Conservation (phyloP, 345 rosid species). For the Corymbia maculata region DNA sequence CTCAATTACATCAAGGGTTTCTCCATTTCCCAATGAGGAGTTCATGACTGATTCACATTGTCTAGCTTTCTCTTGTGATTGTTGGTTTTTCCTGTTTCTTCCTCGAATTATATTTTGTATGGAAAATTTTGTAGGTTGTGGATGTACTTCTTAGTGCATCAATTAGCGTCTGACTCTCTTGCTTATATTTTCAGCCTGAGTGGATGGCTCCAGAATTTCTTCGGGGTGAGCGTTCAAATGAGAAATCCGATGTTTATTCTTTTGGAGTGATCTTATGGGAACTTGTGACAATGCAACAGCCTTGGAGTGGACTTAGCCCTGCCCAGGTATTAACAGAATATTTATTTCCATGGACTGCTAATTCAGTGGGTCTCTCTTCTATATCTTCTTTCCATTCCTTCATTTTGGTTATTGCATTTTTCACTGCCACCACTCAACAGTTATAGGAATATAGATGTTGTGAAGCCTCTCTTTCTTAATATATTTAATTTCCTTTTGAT, state of each 20-base stretch:
- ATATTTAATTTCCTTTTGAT: neutral
- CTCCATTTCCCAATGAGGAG: neutral
- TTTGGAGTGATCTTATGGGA: constrained; percentile 96
- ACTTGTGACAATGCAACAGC: constrained; percentile 81
- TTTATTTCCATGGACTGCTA: neutral
- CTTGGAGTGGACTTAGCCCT: constrained; percentile 91
- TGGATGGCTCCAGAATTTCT: constrained; percentile 99
- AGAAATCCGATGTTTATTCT: constrained; percentile 92
- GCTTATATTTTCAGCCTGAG: constrained; percentile 74
- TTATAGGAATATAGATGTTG: neutral
- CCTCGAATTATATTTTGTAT: neutral
- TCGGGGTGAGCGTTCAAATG: constrained; percentile 94
- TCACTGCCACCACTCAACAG: neutral
- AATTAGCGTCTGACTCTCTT: neutral
- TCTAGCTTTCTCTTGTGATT: neutral
- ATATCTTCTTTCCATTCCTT: neutral
- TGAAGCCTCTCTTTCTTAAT: neutral
- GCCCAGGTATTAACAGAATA: constrained; percentile 53
- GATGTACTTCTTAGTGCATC: neutral
- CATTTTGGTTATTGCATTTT: neutral
- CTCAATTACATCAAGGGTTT: neutral
- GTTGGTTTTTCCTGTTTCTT: neutral
- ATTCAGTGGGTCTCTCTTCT: neutral
- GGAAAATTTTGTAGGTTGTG: neutral
- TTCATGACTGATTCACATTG: neutral